Evolutionary conservation across 106 monocot species (phyloP).

Genomic region (Allium sativum): DNA sequence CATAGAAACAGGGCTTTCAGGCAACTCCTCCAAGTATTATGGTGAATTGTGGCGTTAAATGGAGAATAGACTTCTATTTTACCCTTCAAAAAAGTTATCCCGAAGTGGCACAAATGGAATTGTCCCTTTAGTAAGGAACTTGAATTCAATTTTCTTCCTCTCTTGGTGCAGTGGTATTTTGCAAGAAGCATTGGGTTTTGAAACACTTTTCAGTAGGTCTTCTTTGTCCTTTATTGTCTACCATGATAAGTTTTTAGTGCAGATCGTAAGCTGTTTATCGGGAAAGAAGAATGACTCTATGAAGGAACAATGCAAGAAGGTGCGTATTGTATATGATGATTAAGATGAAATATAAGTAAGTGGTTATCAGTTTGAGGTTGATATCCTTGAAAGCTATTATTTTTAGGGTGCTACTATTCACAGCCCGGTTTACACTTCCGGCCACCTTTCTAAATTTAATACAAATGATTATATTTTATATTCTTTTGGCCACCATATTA

Average conservation of each 20-base stretch:
- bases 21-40: conserved; percentile 1
- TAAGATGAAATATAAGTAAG: not conserved
- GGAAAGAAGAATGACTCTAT: not conserved
- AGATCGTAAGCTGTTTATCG: not conserved
- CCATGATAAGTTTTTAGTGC: not conserved
- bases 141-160: conserved; percentile 3
- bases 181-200: not conserved
- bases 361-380: not conserved
- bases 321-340: not conserved
- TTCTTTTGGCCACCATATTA: too few species aligned
- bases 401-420: too few species aligned
- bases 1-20: conserved; percentile 1
- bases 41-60: conserved; percentile 4
- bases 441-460: too few species aligned
- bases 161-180: not conserved
- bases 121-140: conserved; percentile 1
- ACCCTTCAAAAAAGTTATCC: conserved; percentile 7
- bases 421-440: too few species aligned
- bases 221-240: not conserved
- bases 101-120: conserved; percentile 5
- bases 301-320: not conserved
- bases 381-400: not conserved
- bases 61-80: conserved; percentile 3
- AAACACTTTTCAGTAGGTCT: conserved; percentile 2
- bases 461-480: too few species aligned